Conservation (phyloP, 2,329 filamentous ascomycete genomes). For the Fusarium keratoplasticum region DNA sequence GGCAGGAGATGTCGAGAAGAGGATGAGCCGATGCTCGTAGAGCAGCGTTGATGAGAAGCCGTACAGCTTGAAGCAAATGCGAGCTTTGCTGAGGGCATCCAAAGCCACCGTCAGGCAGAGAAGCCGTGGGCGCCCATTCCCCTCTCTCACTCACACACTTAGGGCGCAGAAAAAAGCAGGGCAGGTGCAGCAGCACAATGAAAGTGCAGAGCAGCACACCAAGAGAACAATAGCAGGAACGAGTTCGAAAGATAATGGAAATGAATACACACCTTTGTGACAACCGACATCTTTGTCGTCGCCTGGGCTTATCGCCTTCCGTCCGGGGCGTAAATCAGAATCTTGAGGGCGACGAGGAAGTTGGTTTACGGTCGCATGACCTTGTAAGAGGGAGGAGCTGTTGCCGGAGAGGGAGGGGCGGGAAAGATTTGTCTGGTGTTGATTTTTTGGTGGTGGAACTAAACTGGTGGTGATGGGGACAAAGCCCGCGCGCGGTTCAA, state of each 20-base stretch:
- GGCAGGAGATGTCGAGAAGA: not conserved
- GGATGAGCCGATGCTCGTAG: not conserved
- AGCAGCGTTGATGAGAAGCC: not conserved
- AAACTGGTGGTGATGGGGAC: constrained; percentile 20
- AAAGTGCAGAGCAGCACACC: not conserved
- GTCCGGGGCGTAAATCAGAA: constrained; percentile 48
- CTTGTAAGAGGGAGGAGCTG: constrained; percentile 45
- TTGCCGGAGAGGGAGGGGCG: constrained; percentile 21
- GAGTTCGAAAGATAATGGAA: not conserved
- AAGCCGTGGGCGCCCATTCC: constrained; percentile 5
- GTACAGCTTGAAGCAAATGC: not conserved
- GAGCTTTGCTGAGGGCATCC: constrained; percentile 21
- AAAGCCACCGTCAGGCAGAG: constrained; percentile 4
- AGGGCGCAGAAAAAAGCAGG: constrained; percentile 1
- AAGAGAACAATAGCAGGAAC: not conserved
- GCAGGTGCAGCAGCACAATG: constrained; percentile 1
- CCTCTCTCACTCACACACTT: constrained; percentile 15
- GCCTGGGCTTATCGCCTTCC: constrained; percentile 64
- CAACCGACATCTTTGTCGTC: constrained; percentile 69
- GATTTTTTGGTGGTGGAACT: constrained; percentile 35
- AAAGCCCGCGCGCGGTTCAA: constrained; percentile 21
- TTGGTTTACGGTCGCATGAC: constrained; percentile 55
- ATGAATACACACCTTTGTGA: constrained; percentile 64
- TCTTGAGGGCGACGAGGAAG: constrained; percentile 51
- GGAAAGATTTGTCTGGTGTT: constrained; percentile 38